A percentile compares a stretch with the other conserved stretches of the same genome.
These are phyloP conservation scores for Jaminaea rosea DNA, from an alignment of 1,284 basidiomycete species.

Conservation along the genomic window DNA sequence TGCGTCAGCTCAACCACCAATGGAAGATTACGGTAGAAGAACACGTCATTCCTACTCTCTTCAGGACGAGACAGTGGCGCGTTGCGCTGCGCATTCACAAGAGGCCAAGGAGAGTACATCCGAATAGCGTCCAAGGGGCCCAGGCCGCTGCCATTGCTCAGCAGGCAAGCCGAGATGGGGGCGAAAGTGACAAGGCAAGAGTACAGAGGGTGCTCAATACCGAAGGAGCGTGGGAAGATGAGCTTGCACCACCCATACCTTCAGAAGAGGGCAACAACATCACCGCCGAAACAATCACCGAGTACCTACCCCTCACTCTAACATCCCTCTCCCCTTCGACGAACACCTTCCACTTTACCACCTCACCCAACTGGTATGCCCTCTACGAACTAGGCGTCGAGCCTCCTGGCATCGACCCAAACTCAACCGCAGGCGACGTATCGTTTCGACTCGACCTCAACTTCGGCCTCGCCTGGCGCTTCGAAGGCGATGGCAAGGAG, in stretches of 20 bases:
- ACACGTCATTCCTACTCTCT: conserved; percentile 22
- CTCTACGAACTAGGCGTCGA: conserved; percentile 11
- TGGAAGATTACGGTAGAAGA: conserved; percentile 33
- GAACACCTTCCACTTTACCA: conserved; percentile 26
- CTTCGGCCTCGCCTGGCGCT: conserved; percentile 35
- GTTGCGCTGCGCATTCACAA: conserved; percentile 29
- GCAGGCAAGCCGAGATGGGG: no score
- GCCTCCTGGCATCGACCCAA: no score
- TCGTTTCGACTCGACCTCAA: conserved; percentile 22
- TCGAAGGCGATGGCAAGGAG: conserved; percentile 34
- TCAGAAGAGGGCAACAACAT: conserved; percentile 3
- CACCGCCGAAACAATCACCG: conserved; percentile 7
- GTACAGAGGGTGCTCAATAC: neutral
- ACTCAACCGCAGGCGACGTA: neutral
- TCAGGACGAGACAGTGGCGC: conserved; percentile 25
- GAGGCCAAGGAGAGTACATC: conserved; percentile 9
- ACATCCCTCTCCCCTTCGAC: conserved; percentile 19
- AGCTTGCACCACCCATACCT: conserved; percentile 15
- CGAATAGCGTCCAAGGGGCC: no score
- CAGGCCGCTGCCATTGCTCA: conserved; percentile 7
- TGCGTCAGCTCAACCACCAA: conserved; percentile 22
- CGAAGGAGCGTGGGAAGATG: conserved; percentile 6
- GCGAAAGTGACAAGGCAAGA: neutral
- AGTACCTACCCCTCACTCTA: conserved; percentile 32
- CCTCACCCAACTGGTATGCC: conserved; percentile 32